Evolutionary conservation across 768 basidiomycete species (phyloP).

Genomic region (Xerocomus spinulosus): DNA sequence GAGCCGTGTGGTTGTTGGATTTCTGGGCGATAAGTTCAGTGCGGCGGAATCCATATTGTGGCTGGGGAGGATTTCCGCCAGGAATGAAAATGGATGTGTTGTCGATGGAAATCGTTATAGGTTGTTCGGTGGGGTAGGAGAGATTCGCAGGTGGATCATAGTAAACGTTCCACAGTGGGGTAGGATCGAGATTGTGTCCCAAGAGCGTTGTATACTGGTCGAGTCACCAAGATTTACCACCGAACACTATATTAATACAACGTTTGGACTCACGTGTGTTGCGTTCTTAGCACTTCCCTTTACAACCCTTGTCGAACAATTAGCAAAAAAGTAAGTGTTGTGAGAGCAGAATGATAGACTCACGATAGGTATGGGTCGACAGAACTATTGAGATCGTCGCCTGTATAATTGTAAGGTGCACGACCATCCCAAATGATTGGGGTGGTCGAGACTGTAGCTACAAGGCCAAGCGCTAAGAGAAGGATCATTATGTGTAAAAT

Average conservation of each 20-base stretch:
- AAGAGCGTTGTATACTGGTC: constrained; percentile 43
- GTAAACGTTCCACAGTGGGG: constrained; percentile 44
- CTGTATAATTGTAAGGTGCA: constrained; percentile 41
- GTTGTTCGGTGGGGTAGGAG: constrained; percentile 40
- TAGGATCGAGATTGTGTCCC: constrained; percentile 35
- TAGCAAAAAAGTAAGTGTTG: neutral
- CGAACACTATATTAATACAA: neutral
- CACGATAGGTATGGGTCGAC: constrained; percentile 54
- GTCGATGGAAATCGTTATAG: constrained; percentile 44
- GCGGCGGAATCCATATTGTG: constrained; percentile 30
- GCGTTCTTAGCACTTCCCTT: constrained; percentile 46
- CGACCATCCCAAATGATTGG: constrained; percentile 52
- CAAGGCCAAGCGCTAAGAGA: too few relatives aligned
- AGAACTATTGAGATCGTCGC: constrained; percentile 42
- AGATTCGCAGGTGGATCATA: neutral
- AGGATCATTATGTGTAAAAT: too few relatives aligned
- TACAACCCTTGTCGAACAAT: constrained; percentile 39
- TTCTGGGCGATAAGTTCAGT: neutral
- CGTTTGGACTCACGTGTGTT: constrained; percentile 35
- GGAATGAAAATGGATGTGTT: constrained; percentile 55
- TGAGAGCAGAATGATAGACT: constrained; percentile 16
- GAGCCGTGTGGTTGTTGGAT: neutral
- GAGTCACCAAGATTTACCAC: neutral
- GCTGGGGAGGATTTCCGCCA: constrained; percentile 31
- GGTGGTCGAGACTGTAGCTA: constrained; percentile 16